Percentiles rank a stretch among this genome's conserved stretches.
phyloP scores from a whole-genome alignment of 441 rosid species.

The Jatropha podagrica region DNA sequence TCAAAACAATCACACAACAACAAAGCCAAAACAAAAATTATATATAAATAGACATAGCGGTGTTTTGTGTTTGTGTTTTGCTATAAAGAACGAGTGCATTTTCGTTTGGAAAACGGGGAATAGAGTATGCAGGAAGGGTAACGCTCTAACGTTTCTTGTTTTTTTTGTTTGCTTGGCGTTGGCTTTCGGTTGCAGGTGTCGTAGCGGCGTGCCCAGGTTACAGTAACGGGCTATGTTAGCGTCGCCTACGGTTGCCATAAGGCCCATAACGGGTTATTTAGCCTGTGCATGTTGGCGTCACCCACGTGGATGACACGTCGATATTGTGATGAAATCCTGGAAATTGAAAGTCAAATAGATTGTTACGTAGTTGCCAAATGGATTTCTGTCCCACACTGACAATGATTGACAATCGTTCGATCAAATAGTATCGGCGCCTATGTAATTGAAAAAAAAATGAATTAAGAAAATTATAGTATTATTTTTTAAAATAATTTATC shows the following conservation, averaged over 20 bases:
- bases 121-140: not conserved
- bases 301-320: conserved; percentile 10
- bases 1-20: not conserved
- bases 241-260: too few relatives aligned
- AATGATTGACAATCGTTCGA: not conserved
- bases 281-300: not conserved
- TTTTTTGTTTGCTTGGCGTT: too few relatives aligned
- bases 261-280: too few relatives aligned
- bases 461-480: too few relatives aligned
- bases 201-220: not conserved
- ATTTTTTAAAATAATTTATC: too few relatives aligned
- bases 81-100: too few relatives aligned
- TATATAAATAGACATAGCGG: not conserved
- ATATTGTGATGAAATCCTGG: not conserved
- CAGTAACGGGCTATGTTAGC: not conserved
- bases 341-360: not conserved
- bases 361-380: not conserved
- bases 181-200: not conserved
- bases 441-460: not conserved
- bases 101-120: not conserved
- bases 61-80: not conserved
- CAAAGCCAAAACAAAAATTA: not conserved
- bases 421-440: not conserved
- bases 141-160: too few relatives aligned
- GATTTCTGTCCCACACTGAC: not conserved